Evolutionary conservation across 805 yeast genomes (phyloP).

Genomic region (Nakazawaea ernobii): DNA sequence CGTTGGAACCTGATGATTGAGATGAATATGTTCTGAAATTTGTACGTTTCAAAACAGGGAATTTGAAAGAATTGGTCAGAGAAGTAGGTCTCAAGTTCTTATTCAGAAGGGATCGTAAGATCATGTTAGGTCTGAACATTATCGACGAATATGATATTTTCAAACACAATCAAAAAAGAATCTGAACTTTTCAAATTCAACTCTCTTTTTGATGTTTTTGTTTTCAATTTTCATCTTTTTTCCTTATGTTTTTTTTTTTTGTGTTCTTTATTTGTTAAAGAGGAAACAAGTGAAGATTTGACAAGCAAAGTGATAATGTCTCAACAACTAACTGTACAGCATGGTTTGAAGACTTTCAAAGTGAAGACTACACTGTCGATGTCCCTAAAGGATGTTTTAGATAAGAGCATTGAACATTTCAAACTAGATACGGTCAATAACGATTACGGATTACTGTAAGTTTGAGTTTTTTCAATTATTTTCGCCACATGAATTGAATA

Average conservation of each 20-base stretch:
- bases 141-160: no score
- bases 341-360: slow-evolving; percentile 19
- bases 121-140: background rate
- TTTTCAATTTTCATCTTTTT: background rate
- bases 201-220: background rate
- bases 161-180: background rate
- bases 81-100: background rate
- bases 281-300: background rate
- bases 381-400: slow-evolving; percentile 30
- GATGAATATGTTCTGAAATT: slow-evolving; percentile 5
- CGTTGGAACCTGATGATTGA: background rate
- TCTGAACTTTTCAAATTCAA: background rate
- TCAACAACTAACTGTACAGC: background rate
- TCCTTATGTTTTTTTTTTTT: background rate
- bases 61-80: background rate
- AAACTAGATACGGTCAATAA: slow-evolving; percentile 19
- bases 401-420: slow-evolving; percentile 30
- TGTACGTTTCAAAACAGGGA: background rate
- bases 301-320: background rate
- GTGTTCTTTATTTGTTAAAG: background rate
- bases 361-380: slow-evolving; percentile 29
- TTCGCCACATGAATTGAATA: background rate
- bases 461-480: background rate
- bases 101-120: background rate
- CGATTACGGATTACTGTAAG: slow-evolving; percentile 11